Conservation (phyloP, 2,329 filamentous ascomycete species). For the Aspergillus intermedius region DNA sequence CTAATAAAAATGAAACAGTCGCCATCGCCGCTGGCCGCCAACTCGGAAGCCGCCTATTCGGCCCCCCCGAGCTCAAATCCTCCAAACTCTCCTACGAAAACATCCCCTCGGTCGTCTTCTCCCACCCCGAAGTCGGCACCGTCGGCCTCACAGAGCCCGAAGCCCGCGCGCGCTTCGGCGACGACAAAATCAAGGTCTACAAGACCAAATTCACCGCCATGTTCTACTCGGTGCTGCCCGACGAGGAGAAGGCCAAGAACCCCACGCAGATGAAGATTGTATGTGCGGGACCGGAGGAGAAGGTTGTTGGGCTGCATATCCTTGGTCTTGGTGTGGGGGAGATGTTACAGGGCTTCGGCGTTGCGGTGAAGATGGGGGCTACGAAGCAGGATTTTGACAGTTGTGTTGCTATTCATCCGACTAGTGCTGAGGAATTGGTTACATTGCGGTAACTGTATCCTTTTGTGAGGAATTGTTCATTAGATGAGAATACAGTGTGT, state of each 20-base stretch:
- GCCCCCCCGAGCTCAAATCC: constrained; percentile 37
- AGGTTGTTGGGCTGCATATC: constrained; percentile 47
- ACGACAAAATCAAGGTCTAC: constrained; percentile 47
- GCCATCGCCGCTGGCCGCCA: constrained; percentile 48
- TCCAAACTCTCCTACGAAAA: constrained; percentile 44
- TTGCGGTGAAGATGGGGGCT: constrained; percentile 73
- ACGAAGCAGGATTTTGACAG: constrained; percentile 71
- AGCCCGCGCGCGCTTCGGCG: constrained; percentile 42
- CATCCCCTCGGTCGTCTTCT: constrained; percentile 49
- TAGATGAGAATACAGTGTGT: background rate
- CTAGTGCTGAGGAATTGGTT: constrained; percentile 68
- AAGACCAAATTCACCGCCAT: constrained; percentile 45
- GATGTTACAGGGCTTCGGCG: constrained; percentile 71
- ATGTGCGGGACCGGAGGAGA: constrained; percentile 44
- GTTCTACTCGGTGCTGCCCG: constrained; percentile 43
- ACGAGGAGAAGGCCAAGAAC: constrained; percentile 44
- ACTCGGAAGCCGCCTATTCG: constrained; percentile 46
- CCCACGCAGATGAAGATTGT: constrained; percentile 48
- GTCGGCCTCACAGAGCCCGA: constrained; percentile 46
- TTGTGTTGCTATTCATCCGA: constrained; percentile 71
- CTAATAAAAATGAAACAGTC: constrained; percentile 23
- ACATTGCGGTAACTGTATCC: constrained; percentile 31
- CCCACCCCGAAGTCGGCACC: constrained; percentile 46
- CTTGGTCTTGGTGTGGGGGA: constrained; percentile 47
- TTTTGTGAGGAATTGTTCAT: background rate